phyloP scores from a whole-genome alignment of 441 rosid species.

The Erodium chrysanthum region DNA sequence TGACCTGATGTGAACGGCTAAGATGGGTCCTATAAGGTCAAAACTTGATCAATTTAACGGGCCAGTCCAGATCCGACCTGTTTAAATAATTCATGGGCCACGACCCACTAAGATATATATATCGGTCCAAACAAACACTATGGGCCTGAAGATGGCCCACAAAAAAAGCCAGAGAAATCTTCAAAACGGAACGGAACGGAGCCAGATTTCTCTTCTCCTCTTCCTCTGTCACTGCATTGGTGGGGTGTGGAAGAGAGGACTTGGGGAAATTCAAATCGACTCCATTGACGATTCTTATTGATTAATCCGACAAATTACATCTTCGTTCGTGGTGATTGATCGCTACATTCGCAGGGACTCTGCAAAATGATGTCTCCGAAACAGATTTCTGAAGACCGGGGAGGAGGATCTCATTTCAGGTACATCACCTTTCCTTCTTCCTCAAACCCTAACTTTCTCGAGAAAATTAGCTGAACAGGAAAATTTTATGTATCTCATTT shows the following conservation, averaged over 20 bases:
- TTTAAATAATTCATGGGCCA: neutral
- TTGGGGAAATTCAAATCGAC: neutral
- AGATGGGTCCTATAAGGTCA: neutral
- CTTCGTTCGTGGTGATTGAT: neutral
- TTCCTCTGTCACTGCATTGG: neutral
- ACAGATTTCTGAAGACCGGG: conserved; percentile 56
- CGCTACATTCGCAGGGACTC: neutral
- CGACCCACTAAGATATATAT: neutral
- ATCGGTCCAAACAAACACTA: no score
- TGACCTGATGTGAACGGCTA: no score
- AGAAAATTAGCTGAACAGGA: neutral
- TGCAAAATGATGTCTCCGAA: conserved; percentile 63
- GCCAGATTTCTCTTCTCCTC: neutral
- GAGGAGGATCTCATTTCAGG: conserved; percentile 61
- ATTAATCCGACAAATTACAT: no score
- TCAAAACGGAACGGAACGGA: neutral
- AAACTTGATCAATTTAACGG: neutral
- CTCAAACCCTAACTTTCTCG: conserved; percentile 20
- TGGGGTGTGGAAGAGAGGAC: neutral
- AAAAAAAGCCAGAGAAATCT: no score
- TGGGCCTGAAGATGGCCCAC: no score
- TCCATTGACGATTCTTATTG: neutral
- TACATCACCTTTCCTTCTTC: conserved; percentile 16
- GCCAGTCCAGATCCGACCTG: neutral
- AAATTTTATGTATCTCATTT: neutral